These are phyloP conservation scores for Aphanomyces cochlioides DNA, from an alignment of 352 stramenopile genomes.

Conservation along the genomic window DNA sequence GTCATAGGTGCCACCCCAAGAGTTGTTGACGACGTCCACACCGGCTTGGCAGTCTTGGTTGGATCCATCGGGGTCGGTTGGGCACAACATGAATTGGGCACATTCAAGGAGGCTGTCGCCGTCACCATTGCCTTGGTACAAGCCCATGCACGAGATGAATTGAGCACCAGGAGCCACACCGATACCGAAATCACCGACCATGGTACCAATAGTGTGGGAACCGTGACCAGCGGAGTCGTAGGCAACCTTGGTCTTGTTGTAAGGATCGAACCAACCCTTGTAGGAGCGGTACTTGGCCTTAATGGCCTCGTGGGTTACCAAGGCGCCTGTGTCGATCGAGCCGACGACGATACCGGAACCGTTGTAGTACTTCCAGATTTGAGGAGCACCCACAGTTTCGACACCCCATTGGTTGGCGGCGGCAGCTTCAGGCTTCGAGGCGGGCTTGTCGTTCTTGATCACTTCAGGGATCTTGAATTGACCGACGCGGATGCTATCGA, in stretches of 20 bases:
- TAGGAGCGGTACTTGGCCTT: slow-evolving; percentile 36
- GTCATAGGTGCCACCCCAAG: slow-evolving; percentile 35
- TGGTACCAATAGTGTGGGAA: slow-evolving; percentile 39
- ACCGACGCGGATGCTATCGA: not conserved
- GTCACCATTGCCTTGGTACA: slow-evolving; percentile 27
- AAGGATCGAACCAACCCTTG: slow-evolving; percentile 51
- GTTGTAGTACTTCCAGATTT: slow-evolving; percentile 27
- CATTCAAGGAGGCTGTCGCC: slow-evolving; percentile 34
- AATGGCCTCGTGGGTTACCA: slow-evolving; percentile 20
- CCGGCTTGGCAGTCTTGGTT: slow-evolving; percentile 39
- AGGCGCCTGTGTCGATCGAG: slow-evolving; percentile 31
- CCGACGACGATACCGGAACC: slow-evolving; percentile 29
- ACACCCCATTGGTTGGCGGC: slow-evolving; percentile 28
- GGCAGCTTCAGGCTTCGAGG: not conserved
- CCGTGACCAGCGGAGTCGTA: slow-evolving; percentile 40
- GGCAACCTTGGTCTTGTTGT: slow-evolving; percentile 37
- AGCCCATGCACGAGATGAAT: slow-evolving; percentile 41
- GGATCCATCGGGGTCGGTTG: slow-evolving; percentile 26
- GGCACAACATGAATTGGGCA: slow-evolving; percentile 36
- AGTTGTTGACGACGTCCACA: slow-evolving; percentile 43
- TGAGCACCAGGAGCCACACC: slow-evolving; percentile 35
- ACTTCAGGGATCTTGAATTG: not conserved
- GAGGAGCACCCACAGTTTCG: slow-evolving; percentile 19
- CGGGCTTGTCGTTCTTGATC: not conserved
- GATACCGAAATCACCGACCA: slow-evolving; percentile 35